Conservation (phyloP, 768 basidiomycete species). For the Trametes cingulata region DNA sequence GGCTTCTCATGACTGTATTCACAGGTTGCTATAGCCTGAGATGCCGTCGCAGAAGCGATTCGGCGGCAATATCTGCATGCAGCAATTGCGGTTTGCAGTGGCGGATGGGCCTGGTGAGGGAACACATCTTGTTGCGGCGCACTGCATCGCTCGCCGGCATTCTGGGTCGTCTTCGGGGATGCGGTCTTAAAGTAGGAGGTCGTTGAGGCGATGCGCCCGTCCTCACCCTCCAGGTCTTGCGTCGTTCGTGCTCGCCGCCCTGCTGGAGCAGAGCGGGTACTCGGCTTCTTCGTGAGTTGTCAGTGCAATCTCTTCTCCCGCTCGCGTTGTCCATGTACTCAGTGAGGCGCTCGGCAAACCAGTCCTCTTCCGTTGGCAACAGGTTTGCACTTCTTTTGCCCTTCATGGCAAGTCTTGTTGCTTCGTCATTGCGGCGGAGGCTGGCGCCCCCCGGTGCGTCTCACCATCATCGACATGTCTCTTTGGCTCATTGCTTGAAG, state of each 20-base stretch:
- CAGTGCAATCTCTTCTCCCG: background rate
- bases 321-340: too few species aligned
- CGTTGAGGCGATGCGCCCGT: background rate
- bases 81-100: background rate
- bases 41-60: background rate
- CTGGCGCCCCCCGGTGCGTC: background rate
- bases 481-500: background rate
- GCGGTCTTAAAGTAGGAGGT: background rate
- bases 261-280: background rate
- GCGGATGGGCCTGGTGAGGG: background rate
- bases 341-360: background rate
- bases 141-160: background rate
- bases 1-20: background rate
- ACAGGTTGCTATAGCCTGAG: conserved; percentile 4
- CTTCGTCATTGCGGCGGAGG: background rate
- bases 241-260: background rate
- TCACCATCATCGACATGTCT: background rate
- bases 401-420: background rate
- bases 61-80: background rate
- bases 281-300: background rate
- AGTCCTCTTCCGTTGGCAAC: background rate
- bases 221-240: background rate
- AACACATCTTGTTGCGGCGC: conserved; percentile 4
- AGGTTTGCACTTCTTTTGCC: background rate
- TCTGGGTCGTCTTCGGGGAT: background rate